These are phyloP conservation scores for Gamarada debralockiae DNA, from an alignment of 495 filamentous ascomycete genomes.

Conservation along the genomic window DNA sequence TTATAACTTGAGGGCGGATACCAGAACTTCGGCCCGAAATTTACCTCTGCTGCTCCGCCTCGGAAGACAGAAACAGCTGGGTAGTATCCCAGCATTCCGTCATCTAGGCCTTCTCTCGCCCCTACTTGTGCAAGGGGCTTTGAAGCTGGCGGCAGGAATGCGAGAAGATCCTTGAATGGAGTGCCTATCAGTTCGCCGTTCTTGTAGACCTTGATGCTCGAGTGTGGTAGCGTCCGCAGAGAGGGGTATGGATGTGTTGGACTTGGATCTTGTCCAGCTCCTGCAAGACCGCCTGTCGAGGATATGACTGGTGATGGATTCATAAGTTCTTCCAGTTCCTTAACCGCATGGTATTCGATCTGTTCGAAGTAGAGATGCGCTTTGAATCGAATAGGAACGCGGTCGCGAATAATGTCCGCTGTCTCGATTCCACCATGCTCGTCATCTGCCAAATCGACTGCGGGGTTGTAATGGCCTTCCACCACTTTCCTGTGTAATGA, in stretches of 20 bases:
- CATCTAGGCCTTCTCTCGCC: conserved; percentile 79
- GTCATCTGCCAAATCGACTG: conserved; percentile 65
- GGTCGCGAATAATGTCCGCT: conserved; percentile 84
- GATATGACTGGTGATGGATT: conserved; percentile 62
- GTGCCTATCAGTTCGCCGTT: conserved; percentile 86
- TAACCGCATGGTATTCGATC: conserved; percentile 83
- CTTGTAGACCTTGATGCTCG: conserved; percentile 83
- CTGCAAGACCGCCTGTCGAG: conserved; percentile 23
- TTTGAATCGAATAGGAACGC: conserved; percentile 91
- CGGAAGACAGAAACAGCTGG: conserved; percentile 89
- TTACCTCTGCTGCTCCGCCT: conserved; percentile 85
- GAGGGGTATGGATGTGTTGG: conserved; percentile 69
- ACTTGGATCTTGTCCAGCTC: conserved; percentile 30
- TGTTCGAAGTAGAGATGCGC: conserved; percentile 91
- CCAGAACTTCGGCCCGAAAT: conserved; percentile 91
- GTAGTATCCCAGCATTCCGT: conserved; percentile 92
- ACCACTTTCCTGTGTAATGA: conserved; percentile 83
- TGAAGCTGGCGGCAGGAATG: conserved; percentile 89
- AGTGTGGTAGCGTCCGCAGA: conserved; percentile 80
- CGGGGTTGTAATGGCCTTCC: conserved; percentile 79
- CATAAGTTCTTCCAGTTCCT: conserved; percentile 83
- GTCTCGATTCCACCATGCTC: conserved; percentile 31
- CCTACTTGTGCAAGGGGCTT: conserved; percentile 69
- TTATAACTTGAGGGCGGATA: conserved; percentile 58
- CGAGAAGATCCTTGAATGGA: conserved; percentile 81